phyloP scores from a whole-genome alignment of 495 filamentous ascomycete species.

The Aspergillus kassunensis region DNA sequence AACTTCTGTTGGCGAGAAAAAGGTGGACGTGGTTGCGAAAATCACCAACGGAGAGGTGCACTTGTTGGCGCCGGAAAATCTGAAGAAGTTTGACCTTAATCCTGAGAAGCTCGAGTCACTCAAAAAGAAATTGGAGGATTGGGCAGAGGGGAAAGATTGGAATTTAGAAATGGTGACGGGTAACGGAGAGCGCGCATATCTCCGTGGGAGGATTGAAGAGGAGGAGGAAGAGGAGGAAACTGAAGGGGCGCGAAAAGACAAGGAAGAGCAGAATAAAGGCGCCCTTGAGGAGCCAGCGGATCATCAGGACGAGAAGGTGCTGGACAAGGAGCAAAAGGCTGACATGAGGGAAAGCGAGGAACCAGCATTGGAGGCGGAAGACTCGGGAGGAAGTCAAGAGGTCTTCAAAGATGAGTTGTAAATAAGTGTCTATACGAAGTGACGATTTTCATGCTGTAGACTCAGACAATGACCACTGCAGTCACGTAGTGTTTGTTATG shows the following conservation, averaged over 20 bases:
- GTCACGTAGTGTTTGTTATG: too few species aligned
- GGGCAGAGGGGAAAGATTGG: conserved; percentile 45
- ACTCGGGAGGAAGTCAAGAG: conserved; percentile 46
- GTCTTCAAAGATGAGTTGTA: conserved; percentile 55
- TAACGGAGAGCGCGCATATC: conserved; percentile 47
- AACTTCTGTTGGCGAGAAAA: conserved; percentile 35
- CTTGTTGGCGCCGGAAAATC: conserved; percentile 52
- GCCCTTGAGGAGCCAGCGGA: neutral
- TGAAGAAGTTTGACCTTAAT: conserved; percentile 68
- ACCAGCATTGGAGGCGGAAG: conserved; percentile 5
- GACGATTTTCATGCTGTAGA: neutral
- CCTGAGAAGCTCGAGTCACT: conserved; percentile 62
- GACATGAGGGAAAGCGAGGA: conserved; percentile 2
- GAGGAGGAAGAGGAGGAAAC: conserved; percentile 34
- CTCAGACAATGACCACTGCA: too few species aligned
- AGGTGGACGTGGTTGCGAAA: conserved; percentile 51
- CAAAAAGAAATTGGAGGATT: conserved; percentile 48
- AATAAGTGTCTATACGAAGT: conserved; percentile 7
- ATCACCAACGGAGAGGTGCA: conserved; percentile 53
- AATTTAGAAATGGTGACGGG: conserved; percentile 42
- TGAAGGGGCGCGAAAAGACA: conserved; percentile 21
- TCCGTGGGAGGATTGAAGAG: conserved; percentile 34
- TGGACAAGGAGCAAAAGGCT: neutral
- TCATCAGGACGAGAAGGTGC: neutral
- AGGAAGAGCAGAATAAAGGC: conserved; percentile 27